Evolutionary conservation across 2,329 filamentous ascomycete genomes (phyloP), one percentile per base, ranked within the genome.

Genomic region (Bipolaris zeicola): DNA sequence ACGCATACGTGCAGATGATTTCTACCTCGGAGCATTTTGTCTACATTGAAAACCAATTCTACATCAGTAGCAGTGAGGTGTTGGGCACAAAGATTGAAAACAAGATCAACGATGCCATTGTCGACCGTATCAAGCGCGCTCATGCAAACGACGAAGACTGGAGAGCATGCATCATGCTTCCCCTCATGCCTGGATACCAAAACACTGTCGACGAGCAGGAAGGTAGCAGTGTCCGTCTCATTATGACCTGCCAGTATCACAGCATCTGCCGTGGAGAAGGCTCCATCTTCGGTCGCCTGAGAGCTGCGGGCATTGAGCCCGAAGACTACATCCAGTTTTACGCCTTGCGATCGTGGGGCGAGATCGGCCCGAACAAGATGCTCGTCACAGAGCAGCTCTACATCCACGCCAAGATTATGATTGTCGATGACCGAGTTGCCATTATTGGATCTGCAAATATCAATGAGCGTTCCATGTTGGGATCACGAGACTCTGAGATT

Each of bases 41-140:
- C 49, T 98, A 99, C 77, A 96, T 98, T 64, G 95, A 99, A 75
- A 99, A 99, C 72, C 95, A 99, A 72, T 99, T 98, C 78, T 99
- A 96, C 80, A 90, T 99, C 75, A 96, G 91, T 34, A 96, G 91
- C 64, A 95, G 91, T 48, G 90, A 95, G 69, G 92, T 93, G 5
- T 87, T 96, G 66, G 90, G 90, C 50, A 91, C 89, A 11, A 91
- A 88, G 72, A 95, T 99, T 61, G 85, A 92, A 74, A 99, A 99
- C 76, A 87, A 89, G 63, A 97, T 99, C 65, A 94, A 94, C 48
- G 94, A 98, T 77, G 94, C 95, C 3, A 82, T 99, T 31, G 94
- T 98, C 7, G 90, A 96, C 68, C 90, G 95, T 46, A 95, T 96
- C 67, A 89, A 93, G 58, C 86, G 91, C 56, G 95, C 95, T 0